Base-by-base conservation (phyloP, 2,329 filamentous ascomycete genomes). In the Cordyceps farinosa region DNA sequence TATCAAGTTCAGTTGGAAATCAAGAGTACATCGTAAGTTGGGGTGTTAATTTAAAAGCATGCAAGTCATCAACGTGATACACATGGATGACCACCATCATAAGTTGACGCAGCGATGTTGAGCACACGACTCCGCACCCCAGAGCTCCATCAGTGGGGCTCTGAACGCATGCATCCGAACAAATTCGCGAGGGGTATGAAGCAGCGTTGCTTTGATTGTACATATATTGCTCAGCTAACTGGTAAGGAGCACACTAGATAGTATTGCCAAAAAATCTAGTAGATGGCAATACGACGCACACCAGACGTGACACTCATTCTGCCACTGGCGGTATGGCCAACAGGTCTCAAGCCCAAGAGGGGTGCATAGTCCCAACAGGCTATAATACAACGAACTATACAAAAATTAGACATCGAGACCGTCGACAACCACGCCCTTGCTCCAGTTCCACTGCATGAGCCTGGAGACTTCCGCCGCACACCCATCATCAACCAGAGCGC, bases 351-450 rank as follows among this genome's bases (percentile, higher is more conserved):
- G 60, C 44, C 34, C 17, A 36, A 54, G 51, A 55, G 32, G 38
- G 40, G 44, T 53, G 52, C 34, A 51, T 62, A 55, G 51, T 62
- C 60, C 60, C 42, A 59, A 47, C 40, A 51, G 66, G 66, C 53
- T 65, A 64, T 63, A 40, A 59, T 56, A 61, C 32, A 62, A 61
- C 64, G 44, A 44, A 56, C 53, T 44, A 63, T 17, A 32, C 38
- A 63, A 52, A 50, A 48, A 68, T 71, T 86, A 94, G 76, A 95
- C 90, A 78, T 95, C 91, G 75, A 93, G 87, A 67, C 90, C 90
- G 75, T 94, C 90, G 69, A 94, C 89, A 69, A 92, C 90, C 74
- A 90, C 82, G 69, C 91, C 91, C 87, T 93, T 94, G 75, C 85
- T 85, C 92, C 92, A 96, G 72, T 84, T 86, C 82, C 93, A 90